A percentile compares a stretch with the other conserved stretches of the same genome.
phyloP scores from a whole-genome alignment of 352 stramenopile genomes.

The Elongisporangium senticosum region DNA sequence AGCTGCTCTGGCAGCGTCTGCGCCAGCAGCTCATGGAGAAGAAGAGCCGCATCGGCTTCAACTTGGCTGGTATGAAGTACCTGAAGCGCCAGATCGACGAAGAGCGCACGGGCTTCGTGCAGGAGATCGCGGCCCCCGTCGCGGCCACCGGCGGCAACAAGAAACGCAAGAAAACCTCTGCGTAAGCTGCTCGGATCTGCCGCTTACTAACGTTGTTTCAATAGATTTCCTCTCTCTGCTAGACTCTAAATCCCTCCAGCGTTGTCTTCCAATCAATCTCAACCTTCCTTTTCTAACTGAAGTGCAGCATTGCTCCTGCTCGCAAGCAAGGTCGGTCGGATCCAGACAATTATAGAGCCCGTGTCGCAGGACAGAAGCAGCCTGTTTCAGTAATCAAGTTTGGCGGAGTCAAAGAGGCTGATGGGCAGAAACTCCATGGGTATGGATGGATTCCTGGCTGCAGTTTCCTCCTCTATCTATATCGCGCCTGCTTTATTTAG shows the following conservation, averaged over 20 bases:
- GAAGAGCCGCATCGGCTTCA: constrained; percentile 87
- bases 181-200: neutral
- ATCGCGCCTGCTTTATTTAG: neutral
- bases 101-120: constrained; percentile 67
- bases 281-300: too few relatives aligned
- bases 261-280: too few relatives aligned
- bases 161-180: constrained; percentile 45
- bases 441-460: neutral
- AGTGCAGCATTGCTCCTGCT: too few relatives aligned
- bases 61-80: constrained; percentile 83
- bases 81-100: constrained; percentile 83
- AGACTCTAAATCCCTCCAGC: too few relatives aligned
- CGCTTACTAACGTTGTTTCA: neutral
- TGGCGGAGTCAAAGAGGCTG: too few relatives aligned
- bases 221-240: neutral
- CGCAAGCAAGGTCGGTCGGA: too few relatives aligned
- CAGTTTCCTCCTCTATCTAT: neutral
- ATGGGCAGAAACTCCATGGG: too few relatives aligned
- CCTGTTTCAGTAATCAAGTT: too few relatives aligned
- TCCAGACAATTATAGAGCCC: too few relatives aligned
- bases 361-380: too few relatives aligned
- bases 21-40: constrained; percentile 63
- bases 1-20: constrained; percentile 75
- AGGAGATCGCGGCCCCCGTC: constrained; percentile 51
- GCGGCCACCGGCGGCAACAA: constrained; percentile 22